phyloP scores from a whole-genome alignment of 441 rosid species.

The Mallotus japonicus region DNA sequence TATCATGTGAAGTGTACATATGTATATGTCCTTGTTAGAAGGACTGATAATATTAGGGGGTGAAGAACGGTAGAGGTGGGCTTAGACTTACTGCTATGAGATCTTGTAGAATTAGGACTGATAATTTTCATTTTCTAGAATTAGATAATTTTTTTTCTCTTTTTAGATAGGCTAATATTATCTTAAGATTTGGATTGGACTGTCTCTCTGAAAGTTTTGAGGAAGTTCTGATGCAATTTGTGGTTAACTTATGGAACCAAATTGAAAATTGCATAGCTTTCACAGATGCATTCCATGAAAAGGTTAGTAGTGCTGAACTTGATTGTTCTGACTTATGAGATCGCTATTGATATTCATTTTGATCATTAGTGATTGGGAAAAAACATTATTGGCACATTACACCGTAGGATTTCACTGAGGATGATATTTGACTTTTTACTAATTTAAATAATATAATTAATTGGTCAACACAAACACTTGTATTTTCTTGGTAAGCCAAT shows the following conservation, averaged over 20 bases:
- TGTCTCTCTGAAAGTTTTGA: slow-evolving; percentile 34
- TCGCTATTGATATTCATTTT: neutral
- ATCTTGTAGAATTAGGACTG: no score
- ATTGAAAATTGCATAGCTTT: slow-evolving; percentile 46
- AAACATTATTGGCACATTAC: neutral
- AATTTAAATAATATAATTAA: no score
- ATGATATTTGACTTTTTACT: neutral
- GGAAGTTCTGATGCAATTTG: slow-evolving; percentile 50
- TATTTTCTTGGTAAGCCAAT: neutral
- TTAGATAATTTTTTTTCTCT: neutral
- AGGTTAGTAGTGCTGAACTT: slow-evolving; percentile 36
- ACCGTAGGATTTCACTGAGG: neutral
- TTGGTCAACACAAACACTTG: no score
- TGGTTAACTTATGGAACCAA: slow-evolving; percentile 61
- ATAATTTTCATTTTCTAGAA: neutral
- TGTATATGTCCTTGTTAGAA: no score
- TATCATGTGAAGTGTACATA: no score
- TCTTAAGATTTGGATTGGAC: neutral
- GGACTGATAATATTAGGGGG: no score
- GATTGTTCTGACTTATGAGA: neutral
- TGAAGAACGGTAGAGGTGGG: no score
- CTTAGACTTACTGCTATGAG: no score
- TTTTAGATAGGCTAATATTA: neutral
- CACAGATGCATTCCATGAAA: slow-evolving; percentile 30
- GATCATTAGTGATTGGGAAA: neutral